A percentile compares a stretch with the other conserved stretches of the same genome.
Conservation (phyloP, 1,284 basidiomycete species). For the Clitocybe nebularis region DNA sequence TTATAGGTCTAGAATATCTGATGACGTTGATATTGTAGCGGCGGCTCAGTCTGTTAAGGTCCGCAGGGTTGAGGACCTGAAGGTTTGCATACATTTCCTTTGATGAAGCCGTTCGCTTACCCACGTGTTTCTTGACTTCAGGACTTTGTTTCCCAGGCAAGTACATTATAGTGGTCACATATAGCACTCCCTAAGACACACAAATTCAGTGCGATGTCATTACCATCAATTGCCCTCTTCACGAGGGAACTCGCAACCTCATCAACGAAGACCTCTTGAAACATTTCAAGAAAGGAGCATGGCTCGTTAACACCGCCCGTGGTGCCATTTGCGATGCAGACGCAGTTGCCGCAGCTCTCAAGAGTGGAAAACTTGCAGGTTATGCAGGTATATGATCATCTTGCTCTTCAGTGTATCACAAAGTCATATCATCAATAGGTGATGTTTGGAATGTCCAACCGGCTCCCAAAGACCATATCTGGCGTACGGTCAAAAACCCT, state of each 20-base stretch:
- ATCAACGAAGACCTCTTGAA: constrained; percentile 81
- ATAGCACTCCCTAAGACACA: not conserved
- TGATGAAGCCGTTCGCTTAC: not conserved
- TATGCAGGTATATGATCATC: constrained; percentile 30
- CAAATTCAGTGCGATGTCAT: constrained; percentile 66
- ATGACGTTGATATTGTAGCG: constrained; percentile 29
- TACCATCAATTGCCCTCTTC: constrained; percentile 89
- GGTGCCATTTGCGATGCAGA: constrained; percentile 89
- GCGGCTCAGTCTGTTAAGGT: constrained; percentile 71
- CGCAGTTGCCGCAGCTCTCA: constrained; percentile 75
- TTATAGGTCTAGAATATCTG: not conserved
- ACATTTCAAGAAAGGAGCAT: constrained; percentile 90
- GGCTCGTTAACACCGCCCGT: constrained; percentile 92
- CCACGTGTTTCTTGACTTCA: constrained; percentile 14
- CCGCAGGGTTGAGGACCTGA: constrained; percentile 77
- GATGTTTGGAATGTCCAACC: constrained; percentile 74
- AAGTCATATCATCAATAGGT: constrained; percentile 44
- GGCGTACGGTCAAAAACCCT: constrained; percentile 81
- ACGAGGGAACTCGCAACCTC: constrained; percentile 82
- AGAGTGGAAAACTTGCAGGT: constrained; percentile 72
- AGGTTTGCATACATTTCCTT: constrained; percentile 29
- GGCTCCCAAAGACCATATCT: constrained; percentile 82
- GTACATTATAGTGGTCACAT: constrained; percentile 12
- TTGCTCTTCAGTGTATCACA: constrained; percentile 2
- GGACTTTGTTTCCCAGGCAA: constrained; percentile 72